Percentiles rank a stretch among this genome's conserved stretches.
Evolutionary conservation across 257 asterid species (phyloP).

Genomic region (Prunella vulgaris): DNA sequence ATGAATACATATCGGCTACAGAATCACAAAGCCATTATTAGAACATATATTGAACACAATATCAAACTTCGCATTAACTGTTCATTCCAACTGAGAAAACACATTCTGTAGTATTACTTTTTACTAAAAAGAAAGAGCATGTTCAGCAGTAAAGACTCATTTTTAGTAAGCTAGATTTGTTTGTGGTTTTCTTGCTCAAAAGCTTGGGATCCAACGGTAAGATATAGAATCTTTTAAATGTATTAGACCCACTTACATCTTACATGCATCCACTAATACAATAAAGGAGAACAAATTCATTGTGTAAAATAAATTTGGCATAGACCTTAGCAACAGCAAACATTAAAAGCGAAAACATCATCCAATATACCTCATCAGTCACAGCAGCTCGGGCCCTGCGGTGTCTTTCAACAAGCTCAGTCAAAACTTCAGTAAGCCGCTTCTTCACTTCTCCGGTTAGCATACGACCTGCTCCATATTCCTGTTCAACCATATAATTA

Average conservation of each 20-base stretch:
- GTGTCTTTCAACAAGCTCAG: conserved; percentile 81
- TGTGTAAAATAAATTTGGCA: neutral
- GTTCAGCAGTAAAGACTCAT: neutral
- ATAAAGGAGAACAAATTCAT: neutral
- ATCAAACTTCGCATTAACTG: neutral
- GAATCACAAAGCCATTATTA: neutral
- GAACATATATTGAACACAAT: neutral
- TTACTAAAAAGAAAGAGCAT: neutral
- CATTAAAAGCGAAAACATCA: neutral
- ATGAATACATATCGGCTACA: neutral
- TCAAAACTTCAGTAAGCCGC: conserved; percentile 66
- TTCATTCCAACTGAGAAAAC: neutral
- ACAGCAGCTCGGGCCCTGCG: conserved; percentile 77
- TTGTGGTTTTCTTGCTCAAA: neutral
- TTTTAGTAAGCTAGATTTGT: neutral
- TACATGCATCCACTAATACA: neutral
- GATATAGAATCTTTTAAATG: neutral
- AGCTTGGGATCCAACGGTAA: neutral
- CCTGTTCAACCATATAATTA: conserved; percentile 39
- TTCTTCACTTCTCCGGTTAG: conserved; percentile 90
- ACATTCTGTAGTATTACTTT: too few relatives aligned
- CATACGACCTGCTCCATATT: conserved; percentile 87
- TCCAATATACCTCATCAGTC: conserved; percentile 70
- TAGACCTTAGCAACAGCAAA: neutral
- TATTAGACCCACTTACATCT: neutral